Conservation (phyloP, 352 stramenopile species). For the Bremia lactucae region DNA sequence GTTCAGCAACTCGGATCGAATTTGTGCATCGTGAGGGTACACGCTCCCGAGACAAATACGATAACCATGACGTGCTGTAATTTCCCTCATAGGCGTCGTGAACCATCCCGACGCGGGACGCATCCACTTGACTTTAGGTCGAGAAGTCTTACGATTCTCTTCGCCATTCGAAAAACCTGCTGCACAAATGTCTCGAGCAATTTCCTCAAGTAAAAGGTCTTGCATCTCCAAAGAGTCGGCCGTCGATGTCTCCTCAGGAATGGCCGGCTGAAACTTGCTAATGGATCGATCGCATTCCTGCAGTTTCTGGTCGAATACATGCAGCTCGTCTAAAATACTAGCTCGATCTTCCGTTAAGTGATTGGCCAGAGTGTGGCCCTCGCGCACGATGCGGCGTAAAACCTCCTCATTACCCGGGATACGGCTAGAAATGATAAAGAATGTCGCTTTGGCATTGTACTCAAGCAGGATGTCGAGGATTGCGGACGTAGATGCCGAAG, state of each 20-base stretch:
- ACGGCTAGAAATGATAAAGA: constrained; percentile 77
- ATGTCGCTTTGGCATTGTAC: constrained; percentile 61
- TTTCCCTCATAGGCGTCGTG: constrained; percentile 64
- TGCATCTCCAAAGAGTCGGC: constrained; percentile 8
- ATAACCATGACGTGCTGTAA: constrained; percentile 66
- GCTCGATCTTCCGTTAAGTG: constrained; percentile 74
- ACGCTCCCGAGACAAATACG: constrained; percentile 79
- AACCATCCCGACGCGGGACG: constrained; percentile 81
- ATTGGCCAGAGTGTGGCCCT: constrained; percentile 70
- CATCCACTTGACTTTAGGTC: constrained; percentile 40
- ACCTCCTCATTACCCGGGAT: constrained; percentile 60
- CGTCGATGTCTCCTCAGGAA: not conserved
- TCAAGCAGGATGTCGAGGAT: constrained; percentile 66
- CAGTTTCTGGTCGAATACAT: constrained; percentile 78
- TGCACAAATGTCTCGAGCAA: too few relatives aligned
- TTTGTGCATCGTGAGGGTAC: constrained; percentile 81
- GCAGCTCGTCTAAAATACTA: constrained; percentile 66
- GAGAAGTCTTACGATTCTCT: not conserved
- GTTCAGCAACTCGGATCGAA: constrained; percentile 60
- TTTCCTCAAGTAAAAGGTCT: constrained; percentile 17
- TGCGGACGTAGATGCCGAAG: constrained; percentile 42
- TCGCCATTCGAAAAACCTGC: too few relatives aligned
- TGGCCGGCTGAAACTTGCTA: constrained; percentile 24
- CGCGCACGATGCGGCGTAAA: constrained; percentile 60
- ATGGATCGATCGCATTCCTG: constrained; percentile 67